Evolutionary conservation across 805 yeast genomes (phyloP).

Genomic region (Ogataea polymorpha): DNA sequence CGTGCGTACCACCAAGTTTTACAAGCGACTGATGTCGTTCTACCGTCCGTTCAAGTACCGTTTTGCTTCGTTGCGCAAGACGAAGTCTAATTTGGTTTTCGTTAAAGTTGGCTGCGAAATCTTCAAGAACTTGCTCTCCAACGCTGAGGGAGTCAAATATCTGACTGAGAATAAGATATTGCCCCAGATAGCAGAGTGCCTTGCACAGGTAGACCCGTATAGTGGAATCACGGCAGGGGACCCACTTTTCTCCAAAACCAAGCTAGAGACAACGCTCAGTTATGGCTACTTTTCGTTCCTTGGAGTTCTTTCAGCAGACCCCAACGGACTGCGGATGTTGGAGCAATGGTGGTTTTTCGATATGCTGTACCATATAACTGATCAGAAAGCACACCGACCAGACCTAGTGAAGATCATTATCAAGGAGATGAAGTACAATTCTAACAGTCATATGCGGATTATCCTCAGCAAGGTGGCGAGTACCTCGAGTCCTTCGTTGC

Average conservation of each 20-base stretch:
- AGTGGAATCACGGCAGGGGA: slow-evolving; percentile 72
- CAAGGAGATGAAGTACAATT: slow-evolving; percentile 55
- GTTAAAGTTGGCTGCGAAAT: slow-evolving; percentile 74
- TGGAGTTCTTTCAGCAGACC: slow-evolving; percentile 63
- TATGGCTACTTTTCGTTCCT: slow-evolving; percentile 76
- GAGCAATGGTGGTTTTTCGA: slow-evolving; percentile 85
- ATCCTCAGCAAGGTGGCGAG: slow-evolving; percentile 63
- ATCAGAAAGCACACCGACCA: slow-evolving; percentile 49
- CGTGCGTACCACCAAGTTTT: slow-evolving; percentile 73
- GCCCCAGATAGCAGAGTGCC: slow-evolving; percentile 85
- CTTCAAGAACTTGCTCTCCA: slow-evolving; percentile 58
- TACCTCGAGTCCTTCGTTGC: slow-evolving; percentile 48
- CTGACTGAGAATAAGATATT: slow-evolving; percentile 71
- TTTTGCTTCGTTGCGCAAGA: slow-evolving; percentile 53
- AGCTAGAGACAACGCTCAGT: slow-evolving; percentile 63
- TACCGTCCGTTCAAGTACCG: slow-evolving; percentile 89
- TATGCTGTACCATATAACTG: slow-evolving; percentile 68
- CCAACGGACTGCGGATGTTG: slow-evolving; percentile 63
- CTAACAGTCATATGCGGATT: slow-evolving; percentile 59
- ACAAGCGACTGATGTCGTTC: slow-evolving; percentile 80
- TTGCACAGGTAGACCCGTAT: slow-evolving; percentile 79
- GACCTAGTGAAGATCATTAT: slow-evolving; percentile 57
- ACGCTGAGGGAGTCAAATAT: slow-evolving; percentile 63
- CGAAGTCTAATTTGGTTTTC: slow-evolving; percentile 52
- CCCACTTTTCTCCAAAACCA: slow-evolving; percentile 63